Conservation (phyloP, 768 basidiomycete genomes). For the Boletus reticulatus region DNA sequence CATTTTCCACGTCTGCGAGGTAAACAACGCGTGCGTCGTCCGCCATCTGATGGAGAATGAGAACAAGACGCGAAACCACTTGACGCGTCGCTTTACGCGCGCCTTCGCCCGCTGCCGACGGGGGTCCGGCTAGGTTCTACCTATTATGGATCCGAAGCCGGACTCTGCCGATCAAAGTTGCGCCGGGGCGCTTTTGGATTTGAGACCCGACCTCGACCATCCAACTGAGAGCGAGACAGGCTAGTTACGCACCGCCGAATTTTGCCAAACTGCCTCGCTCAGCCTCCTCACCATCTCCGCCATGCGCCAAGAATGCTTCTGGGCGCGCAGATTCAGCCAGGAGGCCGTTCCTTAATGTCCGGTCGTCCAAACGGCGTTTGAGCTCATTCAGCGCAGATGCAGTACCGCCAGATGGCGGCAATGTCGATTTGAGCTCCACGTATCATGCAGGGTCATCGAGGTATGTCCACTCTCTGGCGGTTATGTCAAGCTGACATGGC, state of each 20-base stretch:
- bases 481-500: slow-evolving; percentile 19
- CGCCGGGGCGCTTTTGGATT: slow-evolving; percentile 8
- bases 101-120: not conserved
- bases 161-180: not conserved
- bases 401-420: slow-evolving; percentile 27
- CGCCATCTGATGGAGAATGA: slow-evolving; percentile 19
- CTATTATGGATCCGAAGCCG: slow-evolving; percentile 8
- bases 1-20: slow-evolving; percentile 44
- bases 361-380: slow-evolving; percentile 25
- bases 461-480: slow-evolving; percentile 37
- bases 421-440: slow-evolving; percentile 77
- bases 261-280: slow-evolving; percentile 72
- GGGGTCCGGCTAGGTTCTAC: not conserved
- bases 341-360: slow-evolving; percentile 35
- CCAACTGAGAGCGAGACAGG: not conserved
- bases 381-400: slow-evolving; percentile 22
- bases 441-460: slow-evolving; percentile 85
- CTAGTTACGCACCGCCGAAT: not conserved
- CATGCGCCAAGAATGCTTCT: slow-evolving; percentile 49
- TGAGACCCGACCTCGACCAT: slow-evolving; percentile 1
- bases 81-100: slow-evolving; percentile 5
- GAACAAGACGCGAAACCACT: slow-evolving; percentile 10
- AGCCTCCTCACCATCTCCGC: slow-evolving; percentile 74
- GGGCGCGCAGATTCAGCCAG: slow-evolving; percentile 49
- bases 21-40: slow-evolving; percentile 35